Conservation (phyloP, 2,329 filamentous ascomycete species). For the Seiridium unicorne region DNA sequence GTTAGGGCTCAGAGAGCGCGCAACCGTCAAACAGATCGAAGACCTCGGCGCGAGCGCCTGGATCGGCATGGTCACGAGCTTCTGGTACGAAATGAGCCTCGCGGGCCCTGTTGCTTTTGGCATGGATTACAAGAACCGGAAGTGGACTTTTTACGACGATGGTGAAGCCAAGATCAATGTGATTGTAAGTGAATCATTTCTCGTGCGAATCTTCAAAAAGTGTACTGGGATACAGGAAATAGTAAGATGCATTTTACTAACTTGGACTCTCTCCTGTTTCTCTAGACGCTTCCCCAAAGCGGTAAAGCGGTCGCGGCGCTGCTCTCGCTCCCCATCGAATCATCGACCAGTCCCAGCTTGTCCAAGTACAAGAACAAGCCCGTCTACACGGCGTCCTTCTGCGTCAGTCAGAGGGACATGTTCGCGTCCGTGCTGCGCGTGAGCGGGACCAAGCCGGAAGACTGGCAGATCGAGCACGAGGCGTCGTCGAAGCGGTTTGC, state of each 20-base stretch:
- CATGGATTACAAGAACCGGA: slow-evolving; percentile 43
- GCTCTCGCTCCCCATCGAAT: slow-evolving; percentile 42
- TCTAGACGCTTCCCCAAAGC: slow-evolving; percentile 25
- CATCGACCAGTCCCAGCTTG: slow-evolving; percentile 34
- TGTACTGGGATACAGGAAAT: too few species aligned
- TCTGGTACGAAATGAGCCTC: slow-evolving; percentile 55
- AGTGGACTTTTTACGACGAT: slow-evolving; percentile 50
- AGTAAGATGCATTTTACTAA: too few species aligned
- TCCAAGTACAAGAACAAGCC: slow-evolving; percentile 44
- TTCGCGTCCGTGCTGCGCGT: slow-evolving; percentile 60
- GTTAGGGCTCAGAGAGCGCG: slow-evolving; percentile 18
- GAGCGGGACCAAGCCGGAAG: slow-evolving; percentile 52
- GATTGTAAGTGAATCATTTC: slow-evolving; percentile 1
- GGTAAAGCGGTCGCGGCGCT: slow-evolving; percentile 50
- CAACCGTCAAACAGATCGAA: slow-evolving; percentile 35
- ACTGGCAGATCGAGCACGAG: slow-evolving; percentile 56
- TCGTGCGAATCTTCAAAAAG: neutral
- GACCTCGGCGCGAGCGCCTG: slow-evolving; percentile 36
- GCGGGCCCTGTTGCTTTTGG: slow-evolving; percentile 37
- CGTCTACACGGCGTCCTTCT: slow-evolving; percentile 56
- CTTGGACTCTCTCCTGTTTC: too few species aligned
- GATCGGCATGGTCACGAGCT: slow-evolving; percentile 42
- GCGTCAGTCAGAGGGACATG: slow-evolving; percentile 62
- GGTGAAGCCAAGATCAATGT: slow-evolving; percentile 55
- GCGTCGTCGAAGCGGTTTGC: slow-evolving; percentile 43